Conservation (phyloP, 176 grass and related monocot species). For the Puya raimondii region DNA sequence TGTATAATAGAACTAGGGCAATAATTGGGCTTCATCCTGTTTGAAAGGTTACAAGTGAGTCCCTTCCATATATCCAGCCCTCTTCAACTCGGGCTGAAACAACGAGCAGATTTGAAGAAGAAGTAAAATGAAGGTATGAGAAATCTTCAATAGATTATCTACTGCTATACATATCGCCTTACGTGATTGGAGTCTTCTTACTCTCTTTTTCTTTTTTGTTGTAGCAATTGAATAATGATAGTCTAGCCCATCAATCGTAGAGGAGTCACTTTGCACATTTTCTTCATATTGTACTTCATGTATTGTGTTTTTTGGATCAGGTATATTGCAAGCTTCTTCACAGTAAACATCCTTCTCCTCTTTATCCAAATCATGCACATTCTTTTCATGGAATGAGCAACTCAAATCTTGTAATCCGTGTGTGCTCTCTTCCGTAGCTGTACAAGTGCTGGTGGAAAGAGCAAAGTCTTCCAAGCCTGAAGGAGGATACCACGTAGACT, state of each 20-base stretch:
- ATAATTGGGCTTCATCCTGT: no score
- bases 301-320: slow-evolving; percentile 17
- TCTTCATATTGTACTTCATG: slow-evolving; percentile 30
- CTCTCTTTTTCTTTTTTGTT: slow-evolving; percentile 66
- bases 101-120: slow-evolving; percentile 19
- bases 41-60: no score
- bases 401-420: slow-evolving; percentile 24
- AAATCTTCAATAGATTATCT: slow-evolving; percentile 14
- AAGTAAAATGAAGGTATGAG: background rate
- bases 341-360: slow-evolving; percentile 17
- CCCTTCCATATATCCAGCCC: background rate
- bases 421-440: slow-evolving; percentile 13
- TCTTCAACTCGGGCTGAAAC: background rate
- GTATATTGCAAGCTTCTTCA: slow-evolving; percentile 18
- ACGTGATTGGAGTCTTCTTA: slow-evolving; percentile 61
- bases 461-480: slow-evolving; percentile 56
- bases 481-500: slow-evolving; percentile 80
- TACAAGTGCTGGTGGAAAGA: slow-evolving; percentile 26
- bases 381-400: slow-evolving; percentile 24
- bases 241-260: slow-evolving; percentile 21
- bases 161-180: slow-evolving; percentile 34
- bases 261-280: slow-evolving; percentile 22
- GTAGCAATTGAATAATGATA: slow-evolving; percentile 19
- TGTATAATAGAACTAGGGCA: no score
- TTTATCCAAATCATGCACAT: slow-evolving; percentile 17